Conservation (phyloP, 2,329 filamentous ascomycete species). For the Didymosphaeria variabile region DNA sequence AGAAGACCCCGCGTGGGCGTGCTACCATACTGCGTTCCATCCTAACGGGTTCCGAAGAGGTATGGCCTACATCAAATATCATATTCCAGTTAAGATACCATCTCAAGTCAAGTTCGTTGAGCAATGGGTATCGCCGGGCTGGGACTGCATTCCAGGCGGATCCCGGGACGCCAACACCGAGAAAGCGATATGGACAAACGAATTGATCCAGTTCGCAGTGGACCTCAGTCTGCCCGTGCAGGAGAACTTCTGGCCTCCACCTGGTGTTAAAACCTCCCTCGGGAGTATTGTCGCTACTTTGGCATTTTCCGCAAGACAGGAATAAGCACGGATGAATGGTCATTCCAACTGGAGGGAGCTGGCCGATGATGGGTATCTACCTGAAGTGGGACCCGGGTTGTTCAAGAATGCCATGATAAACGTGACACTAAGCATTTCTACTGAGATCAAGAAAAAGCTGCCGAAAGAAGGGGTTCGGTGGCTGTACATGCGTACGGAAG, state of each 20-base stretch:
- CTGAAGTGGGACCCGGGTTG: neutral
- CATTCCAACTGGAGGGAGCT: conserved; percentile 2
- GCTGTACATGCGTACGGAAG: conserved; percentile 8
- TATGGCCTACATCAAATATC: conserved; percentile 5
- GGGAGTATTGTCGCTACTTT: conserved; percentile 1
- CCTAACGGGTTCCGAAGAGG: neutral
- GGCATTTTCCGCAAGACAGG: neutral
- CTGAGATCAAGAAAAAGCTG: conserved; percentile 13
- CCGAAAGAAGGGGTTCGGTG: conserved; percentile 8
- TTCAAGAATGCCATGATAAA: neutral
- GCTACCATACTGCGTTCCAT: conserved; percentile 7
- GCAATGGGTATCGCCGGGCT: conserved; percentile 12
- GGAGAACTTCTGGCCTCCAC: conserved; percentile 4
- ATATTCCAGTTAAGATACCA: neutral
- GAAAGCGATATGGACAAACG: conserved; percentile 14
- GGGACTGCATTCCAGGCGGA: conserved; percentile 8
- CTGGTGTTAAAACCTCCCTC: neutral
- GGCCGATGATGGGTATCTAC: neutral
- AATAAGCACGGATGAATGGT: neutral
- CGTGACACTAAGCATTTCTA: conserved; percentile 7
- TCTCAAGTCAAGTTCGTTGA: neutral
- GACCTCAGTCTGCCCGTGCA: conserved; percentile 9
- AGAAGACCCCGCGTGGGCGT: neutral
- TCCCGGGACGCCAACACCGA: neutral
- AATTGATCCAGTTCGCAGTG: conserved; percentile 5